Percentiles rank a stretch among this genome's conserved stretches.
Evolutionary conservation across 2,329 filamentous ascomycete species (phyloP).

Genomic region (Sporothrix schenckii): DNA sequence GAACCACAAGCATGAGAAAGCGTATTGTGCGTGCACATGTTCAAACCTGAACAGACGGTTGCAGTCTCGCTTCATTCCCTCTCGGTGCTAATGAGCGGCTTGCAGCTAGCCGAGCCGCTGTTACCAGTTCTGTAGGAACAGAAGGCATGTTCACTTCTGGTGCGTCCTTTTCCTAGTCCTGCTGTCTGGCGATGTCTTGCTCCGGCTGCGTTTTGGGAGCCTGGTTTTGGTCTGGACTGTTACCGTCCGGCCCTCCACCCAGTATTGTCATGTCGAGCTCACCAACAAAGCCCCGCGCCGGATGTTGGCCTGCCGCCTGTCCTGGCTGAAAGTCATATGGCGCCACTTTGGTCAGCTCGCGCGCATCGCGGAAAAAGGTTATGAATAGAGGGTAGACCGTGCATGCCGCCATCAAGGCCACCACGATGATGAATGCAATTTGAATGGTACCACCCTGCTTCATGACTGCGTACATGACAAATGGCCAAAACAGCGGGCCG

Average conservation of each 20-base stretch:
- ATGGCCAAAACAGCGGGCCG: slow-evolving; percentile 74
- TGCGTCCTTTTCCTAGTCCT: not conserved
- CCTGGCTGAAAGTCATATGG: slow-evolving; percentile 3
- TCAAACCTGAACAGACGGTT: not conserved
- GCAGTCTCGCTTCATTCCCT: no score
- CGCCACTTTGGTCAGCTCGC: slow-evolving; percentile 39
- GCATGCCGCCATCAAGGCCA: slow-evolving; percentile 54
- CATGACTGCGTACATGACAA: slow-evolving; percentile 70
- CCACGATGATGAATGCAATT: slow-evolving; percentile 65
- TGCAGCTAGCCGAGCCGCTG: not conserved
- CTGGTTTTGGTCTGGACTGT: no score
- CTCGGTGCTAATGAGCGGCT: not conserved
- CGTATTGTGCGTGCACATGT: not conserved
- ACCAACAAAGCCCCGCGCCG: not conserved
- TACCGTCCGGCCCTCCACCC: not conserved
- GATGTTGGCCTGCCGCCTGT: not conserved
- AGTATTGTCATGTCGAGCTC: slow-evolving; percentile 20
- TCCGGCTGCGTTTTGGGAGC: not conserved
- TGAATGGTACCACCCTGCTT: slow-evolving; percentile 62
- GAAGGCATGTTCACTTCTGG: not conserved
- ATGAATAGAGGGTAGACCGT: slow-evolving; percentile 56
- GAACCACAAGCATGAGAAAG: not conserved
- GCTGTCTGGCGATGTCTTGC: not conserved
- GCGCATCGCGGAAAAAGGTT: slow-evolving; percentile 51
- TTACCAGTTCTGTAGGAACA: not conserved